These are phyloP conservation scores for Blastocystis hominis DNA, from an alignment of 352 stramenopile genomes.

Conservation along the genomic window DNA sequence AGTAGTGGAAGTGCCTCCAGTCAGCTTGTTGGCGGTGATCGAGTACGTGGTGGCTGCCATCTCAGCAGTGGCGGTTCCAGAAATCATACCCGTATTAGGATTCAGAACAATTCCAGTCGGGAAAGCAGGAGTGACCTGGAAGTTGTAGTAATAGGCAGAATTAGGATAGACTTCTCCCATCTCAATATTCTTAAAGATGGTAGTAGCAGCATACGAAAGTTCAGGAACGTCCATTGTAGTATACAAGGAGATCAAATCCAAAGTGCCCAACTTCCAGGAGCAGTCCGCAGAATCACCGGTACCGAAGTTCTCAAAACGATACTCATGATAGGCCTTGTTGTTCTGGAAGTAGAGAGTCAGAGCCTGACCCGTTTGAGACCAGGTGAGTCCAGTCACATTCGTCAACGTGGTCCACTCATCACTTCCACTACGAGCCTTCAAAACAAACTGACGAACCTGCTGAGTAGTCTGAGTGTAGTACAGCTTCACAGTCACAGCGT, in stretches of 20 bases:
- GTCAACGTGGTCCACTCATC: not conserved
- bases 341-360: not conserved
- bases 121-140: not conserved
- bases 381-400: not conserved
- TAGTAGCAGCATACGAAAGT: not conserved
- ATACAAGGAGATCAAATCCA: not conserved
- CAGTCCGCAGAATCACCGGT: not conserved
- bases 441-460: not conserved
- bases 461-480: not conserved
- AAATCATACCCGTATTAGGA: not conserved
- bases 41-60: not conserved
- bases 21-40: slow-evolving; percentile 11
- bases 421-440: not conserved
- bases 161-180: not conserved
- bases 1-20: not conserved
- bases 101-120: not conserved
- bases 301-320: not conserved
- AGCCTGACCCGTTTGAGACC: not conserved
- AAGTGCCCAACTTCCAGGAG: not conserved
- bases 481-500: not conserved
- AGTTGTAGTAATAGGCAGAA: not conserved
- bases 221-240: not conserved
- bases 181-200: slow-evolving; percentile 14
- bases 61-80: not conserved
- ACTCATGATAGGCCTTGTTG: not conserved